Conservation (phyloP, 2,329 filamentous ascomycete genomes). For the Pseudocercospora crystallina region DNA sequence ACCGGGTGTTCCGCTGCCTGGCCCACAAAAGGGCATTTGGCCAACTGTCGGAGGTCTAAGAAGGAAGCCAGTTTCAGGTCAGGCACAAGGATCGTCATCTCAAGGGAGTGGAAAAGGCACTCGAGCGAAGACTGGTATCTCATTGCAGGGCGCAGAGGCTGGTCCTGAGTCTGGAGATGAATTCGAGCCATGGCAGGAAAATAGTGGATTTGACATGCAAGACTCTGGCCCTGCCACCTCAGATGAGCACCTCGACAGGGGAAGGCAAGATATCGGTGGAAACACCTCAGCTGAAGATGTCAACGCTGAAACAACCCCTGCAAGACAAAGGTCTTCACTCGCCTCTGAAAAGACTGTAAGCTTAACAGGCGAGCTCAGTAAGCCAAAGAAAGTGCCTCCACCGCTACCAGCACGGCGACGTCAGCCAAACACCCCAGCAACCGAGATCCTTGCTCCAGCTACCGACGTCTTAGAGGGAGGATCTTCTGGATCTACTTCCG, state of each 20-base stretch:
- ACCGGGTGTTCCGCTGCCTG: constrained; percentile 73
- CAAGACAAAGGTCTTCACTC: not conserved
- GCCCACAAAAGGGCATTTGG: constrained; percentile 30
- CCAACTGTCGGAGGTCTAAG: constrained; percentile 12
- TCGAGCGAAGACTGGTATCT: not conserved
- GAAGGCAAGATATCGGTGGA: not conserved
- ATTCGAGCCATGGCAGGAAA: constrained; percentile 24
- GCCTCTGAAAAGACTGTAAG: not conserved
- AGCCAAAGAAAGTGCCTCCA: constrained; percentile 3
- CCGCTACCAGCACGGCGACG: constrained; percentile 14
- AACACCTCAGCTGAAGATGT: constrained; percentile 4
- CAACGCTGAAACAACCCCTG: not conserved
- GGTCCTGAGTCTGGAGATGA: constrained; percentile 14
- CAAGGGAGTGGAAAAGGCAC: not conserved
- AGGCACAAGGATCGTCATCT: constrained; percentile 2
- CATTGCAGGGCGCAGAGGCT: not conserved
- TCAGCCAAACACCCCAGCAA: not conserved
- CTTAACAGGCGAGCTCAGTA: not conserved
- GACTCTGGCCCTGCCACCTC: not conserved
- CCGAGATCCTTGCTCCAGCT: no score
- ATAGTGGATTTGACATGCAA: constrained; percentile 9
- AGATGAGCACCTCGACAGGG: not conserved
- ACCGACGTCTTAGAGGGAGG: no score
- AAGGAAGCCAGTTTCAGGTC: constrained; percentile 19
- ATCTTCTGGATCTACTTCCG: not conserved